Evolutionary conservation across 345 rosid species (phyloP), one percentile per base, ranked within the genome.

Genomic region (Eucalyptus microcorys): DNA sequence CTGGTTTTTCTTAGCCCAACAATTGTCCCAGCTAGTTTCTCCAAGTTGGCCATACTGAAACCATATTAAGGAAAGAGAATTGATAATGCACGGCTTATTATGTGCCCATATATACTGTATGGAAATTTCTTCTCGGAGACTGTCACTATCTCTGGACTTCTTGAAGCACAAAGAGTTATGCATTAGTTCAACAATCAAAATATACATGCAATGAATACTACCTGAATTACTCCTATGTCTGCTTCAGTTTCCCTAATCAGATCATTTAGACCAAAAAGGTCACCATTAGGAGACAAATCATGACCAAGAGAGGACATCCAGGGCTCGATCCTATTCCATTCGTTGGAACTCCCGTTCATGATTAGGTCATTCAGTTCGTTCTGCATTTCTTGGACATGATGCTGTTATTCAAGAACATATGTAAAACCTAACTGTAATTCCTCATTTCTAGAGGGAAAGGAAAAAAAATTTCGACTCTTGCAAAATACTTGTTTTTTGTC

Each of bases 261-360:
- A 71, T 6, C 1, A 37, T 21, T 0, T 19, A 1, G 42, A 19
- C 0, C 2, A 11, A 0, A 21, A 71, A 21, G 8, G 43, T 76
- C 27, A 24, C 5, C 4, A 22, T 76, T 37, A 76, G 2, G 83
- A 37, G 37, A 76, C 40, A 2, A 37, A 76, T 5, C 83, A 19
- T 19, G 14, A 71, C 1, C 4, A 19, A 5, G 45, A 76, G 83
- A 5, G 47, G 47, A 5, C 47, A 37, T 76, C 83, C 26, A 0
- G 45, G 27, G 27, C 83, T 17, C 14, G 0, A 3, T 34, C 81
- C 26, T 0, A 68, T 5, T 34, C 81, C 26, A 9, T 37, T 37
- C 45, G 1, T 19, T 2, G 27, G 81, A 37, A 71, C 45, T 71
- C 27, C 26, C 8, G 2, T 71, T 71, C 81, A 5, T 3, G 81